Percentiles rank a stretch among this genome's conserved stretches.
Conservation (phyloP, 352 stramenopile species). For the Nothophytophthora sp. region DNA sequence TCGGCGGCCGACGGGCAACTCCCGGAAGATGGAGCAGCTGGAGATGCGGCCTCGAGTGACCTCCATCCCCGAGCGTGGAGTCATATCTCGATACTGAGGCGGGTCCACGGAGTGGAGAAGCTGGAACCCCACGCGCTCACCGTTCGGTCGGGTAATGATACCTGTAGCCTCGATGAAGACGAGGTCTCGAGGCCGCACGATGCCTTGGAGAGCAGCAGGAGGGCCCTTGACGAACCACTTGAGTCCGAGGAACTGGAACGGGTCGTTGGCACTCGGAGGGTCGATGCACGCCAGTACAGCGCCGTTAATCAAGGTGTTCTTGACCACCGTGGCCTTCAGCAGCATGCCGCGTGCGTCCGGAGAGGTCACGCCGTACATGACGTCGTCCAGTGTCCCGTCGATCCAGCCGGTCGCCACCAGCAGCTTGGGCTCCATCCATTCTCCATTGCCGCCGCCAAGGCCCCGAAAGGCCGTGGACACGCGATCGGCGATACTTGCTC, state of each 20-base stretch:
- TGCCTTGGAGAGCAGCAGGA: conserved; percentile 18
- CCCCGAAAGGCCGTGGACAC: conserved; percentile 22
- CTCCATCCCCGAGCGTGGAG: conserved; percentile 13
- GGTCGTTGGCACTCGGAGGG: conserved; percentile 23
- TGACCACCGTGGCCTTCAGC: conserved; percentile 39
- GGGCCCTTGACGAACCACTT: conserved; percentile 37
- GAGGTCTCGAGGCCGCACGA: conserved; percentile 28
- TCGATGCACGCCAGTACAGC: conserved; percentile 32
- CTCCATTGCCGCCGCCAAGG: conserved; percentile 7
- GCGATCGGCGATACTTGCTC: conserved; percentile 37
- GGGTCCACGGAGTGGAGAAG: conserved; percentile 35
- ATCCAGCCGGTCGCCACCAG: conserved; percentile 43
- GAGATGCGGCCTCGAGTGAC: conserved; percentile 32
- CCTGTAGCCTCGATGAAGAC: conserved; percentile 38
- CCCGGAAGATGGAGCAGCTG: conserved; percentile 37
- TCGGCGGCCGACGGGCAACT: conserved; percentile 12
- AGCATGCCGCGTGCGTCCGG: conserved; percentile 47
- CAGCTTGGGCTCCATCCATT: conserved; percentile 40
- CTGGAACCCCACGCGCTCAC: conserved; percentile 31
- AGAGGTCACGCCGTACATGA: conserved; percentile 67
- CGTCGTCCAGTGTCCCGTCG: conserved; percentile 45
- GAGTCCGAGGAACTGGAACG: conserved; percentile 33
- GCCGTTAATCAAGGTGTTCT: conserved; percentile 29
- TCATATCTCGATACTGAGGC: conserved; percentile 20
- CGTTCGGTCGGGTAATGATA: conserved; percentile 23